Evolutionary conservation across 768 basidiomycete species (phyloP), one percentile per base, ranked within the genome.

Genomic region (Xerocomus brunneocitrinus): DNA sequence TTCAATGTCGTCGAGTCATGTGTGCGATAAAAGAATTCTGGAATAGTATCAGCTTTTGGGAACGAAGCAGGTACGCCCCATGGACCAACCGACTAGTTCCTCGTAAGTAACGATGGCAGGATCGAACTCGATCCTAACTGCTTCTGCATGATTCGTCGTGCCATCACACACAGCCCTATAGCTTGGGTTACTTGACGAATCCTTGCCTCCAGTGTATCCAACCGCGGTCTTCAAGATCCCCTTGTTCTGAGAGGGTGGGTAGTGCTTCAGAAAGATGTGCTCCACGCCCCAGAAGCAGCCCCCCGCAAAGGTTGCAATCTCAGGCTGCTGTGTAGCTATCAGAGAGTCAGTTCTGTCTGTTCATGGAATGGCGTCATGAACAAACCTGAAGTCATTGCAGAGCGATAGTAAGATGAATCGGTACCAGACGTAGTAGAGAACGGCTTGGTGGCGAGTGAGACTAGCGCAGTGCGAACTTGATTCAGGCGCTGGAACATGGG

Each of bases 21-120:
- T 0, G 90, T 91, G 43, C 95, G 81, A 69, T 93, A 95, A 72
- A 95, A 95, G 76, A 94, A 95, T 70, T 95, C 92, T 86, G 67
- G 12, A 30, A 39, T 1, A 30, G 19, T 35, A 8, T 50, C 49
- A 38, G 24, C 31, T 32, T 22, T 27, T 27, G 25, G 34, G 12
- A 44, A 25, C 9, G 36, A 12, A 47, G 28, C 31, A 27, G 12
- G 22, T 28, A 40, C 31, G 9, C 50, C 5, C 7, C 13, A n/a
- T 30, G 28, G 3, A 79, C 88, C 58, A 66, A 86, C 89, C 89
- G 32, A 95, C 91, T 32, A 98, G 83, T 66, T 95, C 85, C 8
- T 74, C 90, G 61, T 95, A 98, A 13, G 76, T 76, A 27, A 98
- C 83, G 36, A 85, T 71, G 14, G 69, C 71, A 0, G 89, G 89